Conservation (phyloP, 2,329 filamentous ascomycete genomes). For the Phialophora chinensis region DNA sequence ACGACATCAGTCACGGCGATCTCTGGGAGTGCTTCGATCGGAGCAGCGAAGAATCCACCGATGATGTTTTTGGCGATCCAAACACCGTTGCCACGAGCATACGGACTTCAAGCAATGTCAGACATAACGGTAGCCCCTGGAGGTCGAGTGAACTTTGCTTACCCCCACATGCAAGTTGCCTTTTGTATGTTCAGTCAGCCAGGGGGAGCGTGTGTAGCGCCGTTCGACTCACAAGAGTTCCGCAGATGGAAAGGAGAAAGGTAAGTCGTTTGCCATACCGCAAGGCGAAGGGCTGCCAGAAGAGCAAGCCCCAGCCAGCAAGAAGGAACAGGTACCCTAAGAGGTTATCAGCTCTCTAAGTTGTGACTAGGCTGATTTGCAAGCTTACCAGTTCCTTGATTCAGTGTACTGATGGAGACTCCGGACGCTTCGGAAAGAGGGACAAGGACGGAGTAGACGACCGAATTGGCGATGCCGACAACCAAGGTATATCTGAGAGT, state of each 20-base stretch:
- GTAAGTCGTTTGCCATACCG: constrained; percentile 48
- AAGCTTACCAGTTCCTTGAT: constrained; percentile 50
- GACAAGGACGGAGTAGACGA: constrained; percentile 45
- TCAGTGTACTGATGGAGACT: constrained; percentile 52
- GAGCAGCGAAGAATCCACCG: constrained; percentile 55
- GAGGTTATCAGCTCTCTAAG: no score
- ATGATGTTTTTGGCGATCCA: constrained; percentile 58
- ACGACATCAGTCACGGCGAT: constrained; percentile 53
- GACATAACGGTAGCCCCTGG: no score
- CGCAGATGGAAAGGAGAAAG: constrained; percentile 42
- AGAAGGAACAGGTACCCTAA: constrained; percentile 51
- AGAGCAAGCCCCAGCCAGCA: constrained; percentile 46
- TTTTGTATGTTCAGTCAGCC: background rate
- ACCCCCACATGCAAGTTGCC: no score
- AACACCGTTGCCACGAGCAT: constrained; percentile 52
- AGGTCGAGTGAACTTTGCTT: no score
- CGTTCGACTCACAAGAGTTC: constrained; percentile 34
- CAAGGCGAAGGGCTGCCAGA: constrained; percentile 56
- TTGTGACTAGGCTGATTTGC: no score
- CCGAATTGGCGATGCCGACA: constrained; percentile 43
- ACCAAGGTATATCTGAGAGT: constrained; percentile 44
- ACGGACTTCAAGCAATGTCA: constrained; percentile 38
- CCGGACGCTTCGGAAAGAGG: constrained; percentile 51
- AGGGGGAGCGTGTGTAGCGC: background rate
- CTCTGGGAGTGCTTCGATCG: constrained; percentile 57